These are phyloP conservation scores for Linum usitatissimum DNA, from an alignment of 345 rosid genomes.

Conservation along the genomic window DNA sequence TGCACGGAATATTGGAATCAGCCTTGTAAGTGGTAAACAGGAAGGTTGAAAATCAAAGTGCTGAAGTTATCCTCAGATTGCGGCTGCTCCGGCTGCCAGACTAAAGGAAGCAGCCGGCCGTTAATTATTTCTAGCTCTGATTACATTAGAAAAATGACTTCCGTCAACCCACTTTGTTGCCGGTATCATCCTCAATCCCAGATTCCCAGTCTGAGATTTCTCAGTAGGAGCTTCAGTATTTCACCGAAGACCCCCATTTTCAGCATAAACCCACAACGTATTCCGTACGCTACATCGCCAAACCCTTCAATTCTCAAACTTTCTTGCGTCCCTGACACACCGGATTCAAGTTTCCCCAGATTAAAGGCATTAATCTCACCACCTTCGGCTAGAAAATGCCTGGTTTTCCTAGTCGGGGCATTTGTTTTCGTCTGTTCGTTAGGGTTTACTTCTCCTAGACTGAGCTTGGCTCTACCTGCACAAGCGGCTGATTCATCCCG, in stretches of 20 bases:
- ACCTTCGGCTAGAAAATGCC: conserved; percentile 27
- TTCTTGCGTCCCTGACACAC: conserved; percentile 10
- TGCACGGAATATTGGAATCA: too few species aligned
- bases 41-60: too few species aligned
- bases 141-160: not conserved
- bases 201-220: not conserved
- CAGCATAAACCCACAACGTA: not conserved
- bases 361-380: conserved; percentile 8
- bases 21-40: too few species aligned
- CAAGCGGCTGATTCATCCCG: conserved; percentile 16
- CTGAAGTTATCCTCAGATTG: too few species aligned
- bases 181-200: not conserved
- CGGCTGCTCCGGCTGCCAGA: too few species aligned
- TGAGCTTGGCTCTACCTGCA: conserved; percentile 35
- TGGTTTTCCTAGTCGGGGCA: conserved; percentile 47
- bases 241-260: not conserved
- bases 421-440: conserved; percentile 38
- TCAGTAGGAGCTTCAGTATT: not conserved
- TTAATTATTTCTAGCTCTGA: too few species aligned
- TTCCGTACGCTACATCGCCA: not conserved
- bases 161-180: not conserved
- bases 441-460: conserved; percentile 26
- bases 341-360: conserved; percentile 16
- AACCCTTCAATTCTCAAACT: conserved; percentile 16
- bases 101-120: too few species aligned